Evolutionary conservation across 2,329 filamentous ascomycete genomes (phyloP), one percentile per base, ranked within the genome.

Genomic region (Sclerotinia glacialis): DNA sequence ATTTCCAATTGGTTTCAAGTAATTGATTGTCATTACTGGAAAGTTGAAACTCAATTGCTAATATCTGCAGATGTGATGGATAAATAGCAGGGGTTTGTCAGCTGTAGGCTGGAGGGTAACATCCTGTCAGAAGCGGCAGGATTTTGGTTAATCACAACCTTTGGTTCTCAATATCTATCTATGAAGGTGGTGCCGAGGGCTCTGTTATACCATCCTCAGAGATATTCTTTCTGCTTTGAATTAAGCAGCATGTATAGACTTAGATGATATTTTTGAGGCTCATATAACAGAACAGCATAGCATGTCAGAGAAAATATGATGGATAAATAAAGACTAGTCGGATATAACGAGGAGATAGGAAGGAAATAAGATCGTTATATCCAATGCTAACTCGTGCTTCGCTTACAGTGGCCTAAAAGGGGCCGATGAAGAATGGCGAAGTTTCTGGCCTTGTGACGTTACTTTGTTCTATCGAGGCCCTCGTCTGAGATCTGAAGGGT

Each of bases 21-120:
- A 5, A 14, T 44, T n/a, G n/a, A 5, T n/a, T 34, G 34, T 8
- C 37, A 42, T 42, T 56, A 16, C 5, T 21, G 23, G n/a, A 42
- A n/a, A n/a, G n/a, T n/a, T n/a, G n/a, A n/a, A 18, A 31, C 2
- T 44, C 37, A 9, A 44, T 58, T 44, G 23, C 14, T 4, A 28
- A 28, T 9, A 37, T 37, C 34, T 3, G 34, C 11, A 11, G 34
- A 12, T 37, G 28, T 4, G 37, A 21, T n/a, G 40, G 40, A 26
- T 16, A 58, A 58, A 31, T 31, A 31, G 21, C 55, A 14, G 40
- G 55, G 55, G 31, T 59, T 59, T 59, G 55, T 59, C 55, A 59
- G 18, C 40, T 59, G 23, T 40, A 58, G 55, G n/a, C 12, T 31
- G 16, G 14, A 9, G 18, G 26, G 5, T 28, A 31, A 26, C 34